Evolutionary conservation across 208 protist species (phyloP).

Genomic region (Acanthamoeba culbertsoni): DNA sequence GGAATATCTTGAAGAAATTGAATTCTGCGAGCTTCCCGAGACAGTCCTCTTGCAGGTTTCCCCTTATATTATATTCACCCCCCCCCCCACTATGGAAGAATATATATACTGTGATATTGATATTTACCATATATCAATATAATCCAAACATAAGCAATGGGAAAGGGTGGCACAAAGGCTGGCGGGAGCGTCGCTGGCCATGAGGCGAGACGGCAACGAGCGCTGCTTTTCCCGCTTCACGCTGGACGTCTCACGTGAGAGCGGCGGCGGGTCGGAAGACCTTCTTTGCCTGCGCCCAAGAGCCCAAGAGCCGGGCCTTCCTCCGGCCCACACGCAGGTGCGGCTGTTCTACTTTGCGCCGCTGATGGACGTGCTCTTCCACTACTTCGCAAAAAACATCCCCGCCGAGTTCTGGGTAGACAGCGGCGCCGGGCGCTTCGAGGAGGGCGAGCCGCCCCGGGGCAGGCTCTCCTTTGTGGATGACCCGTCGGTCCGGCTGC

Average conservation of each 20-base stretch:
- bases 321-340: background rate
- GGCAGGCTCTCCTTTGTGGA: background rate
- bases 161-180: background rate
- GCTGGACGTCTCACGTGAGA: background rate
- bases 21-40: constrained; percentile 51
- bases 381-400: constrained; percentile 52
- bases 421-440: background rate
- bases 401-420: constrained; percentile 52
- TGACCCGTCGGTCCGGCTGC: background rate
- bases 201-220: background rate
- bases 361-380: constrained; percentile 20
- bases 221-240: background rate
- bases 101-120: background rate
- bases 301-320: background rate
- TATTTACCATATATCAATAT: background rate
- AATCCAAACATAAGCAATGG: background rate
- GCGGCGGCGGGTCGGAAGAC: background rate
- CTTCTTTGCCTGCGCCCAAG: too few species aligned
- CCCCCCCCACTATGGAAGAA: background rate
- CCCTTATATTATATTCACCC: background rate
- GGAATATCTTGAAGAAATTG: constrained; percentile 22
- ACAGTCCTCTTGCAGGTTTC: background rate
- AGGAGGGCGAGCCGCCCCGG: background rate
- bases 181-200: background rate
- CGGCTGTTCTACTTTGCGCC: background rate